Base-by-base conservation (phyloP, 305 asterid genomes). In the Lippia alba region DNA sequence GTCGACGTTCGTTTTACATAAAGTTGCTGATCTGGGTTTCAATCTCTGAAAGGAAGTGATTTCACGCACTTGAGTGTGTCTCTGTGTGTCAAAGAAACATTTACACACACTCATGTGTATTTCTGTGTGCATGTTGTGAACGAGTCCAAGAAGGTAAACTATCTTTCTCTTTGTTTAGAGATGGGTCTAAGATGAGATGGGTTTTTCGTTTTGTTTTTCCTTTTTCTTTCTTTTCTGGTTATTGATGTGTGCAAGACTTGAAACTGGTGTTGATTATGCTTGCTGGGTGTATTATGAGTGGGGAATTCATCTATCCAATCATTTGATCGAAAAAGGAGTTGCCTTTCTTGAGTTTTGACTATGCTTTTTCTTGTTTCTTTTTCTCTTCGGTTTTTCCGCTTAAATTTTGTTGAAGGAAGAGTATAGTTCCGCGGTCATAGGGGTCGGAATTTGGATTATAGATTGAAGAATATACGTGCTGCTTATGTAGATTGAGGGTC, bases 1-100 rank as follows among this genome's bases (percentile, higher is more conserved):
- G 77, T 71, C 82, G 19, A 64, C 82, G 53, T 78, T 67, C 60
- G 39, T 44, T 60, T 54, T 65, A 74, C 79, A 59, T 49, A 69
- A 74, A 78, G 79, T 45, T 34, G 72, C 75, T 48, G 62, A 30
- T 68, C 66, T 55, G 60, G 16, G 39, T 51, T 59, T 57, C 10
- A 3, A 44, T 1, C 12, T 8, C 14, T 12, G 64, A 20, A 39
- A 64, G 45, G 34, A 54, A 60, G 5, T 36, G 5, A 7, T 36
- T 44, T 1, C 49, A 44, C 49, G 12, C 14, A 44, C 49, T 44
- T 11, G 12, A 44, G 49, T 44, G 49, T 44, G 70, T 53, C 66
- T 71, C 62, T 14, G n/a, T n/a, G n/a, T 44, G 18, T 20, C 14
- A 12, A 58, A 36, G 19, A 8, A 65, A 19, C 24, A 15, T 12